Base-by-base conservation (phyloP, 2,329 filamentous ascomycete species). In the Lachnellula arida region DNA sequence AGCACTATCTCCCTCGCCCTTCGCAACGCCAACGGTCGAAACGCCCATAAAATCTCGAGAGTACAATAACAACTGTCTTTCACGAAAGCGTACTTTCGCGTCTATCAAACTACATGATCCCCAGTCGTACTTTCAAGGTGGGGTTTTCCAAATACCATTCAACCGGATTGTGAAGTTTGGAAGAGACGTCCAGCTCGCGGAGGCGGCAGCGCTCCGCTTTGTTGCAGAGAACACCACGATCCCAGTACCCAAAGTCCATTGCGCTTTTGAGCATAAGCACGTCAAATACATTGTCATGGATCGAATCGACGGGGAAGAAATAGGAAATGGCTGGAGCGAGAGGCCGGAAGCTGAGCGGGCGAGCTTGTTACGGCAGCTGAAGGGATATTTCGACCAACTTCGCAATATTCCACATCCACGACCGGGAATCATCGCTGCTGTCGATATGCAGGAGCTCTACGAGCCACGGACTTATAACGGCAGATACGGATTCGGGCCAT, bases 261-360 rank as follows among this genome's bases (percentile, higher is more conserved):
- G 67, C 57, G 64, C 71, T 32, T 75, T 74, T 59, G 64, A 53
- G 7, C 65, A 49, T 43, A 55, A 55, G 5, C 65, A 57, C 4
- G 25, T 5, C 14, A 71, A 68, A 0, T 75, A 74, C 39, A 73
- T 73, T 37, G 60, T 71, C 42, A 75, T 74, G 70, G 67, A 71
- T 59, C 67, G 65, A 49, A 70, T 74, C 22, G 57, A 67, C 23
- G 71, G 72, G 8, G 61, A 70, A 1, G 68, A 65, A 1, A 64
- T 73, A 55, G 63, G 60, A 19, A 23, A 14, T 22, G 46, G 32
- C 44, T 54, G 55, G 51, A 40, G 14, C 37, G 37, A 40, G 8
- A 15, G 37, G 15, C 37, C 37, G 14, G 37, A 40, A 12, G 15
- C 15, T 0, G 37, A 40, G 15, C 5, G n/a, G 2, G 15, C 14